Evolutionary conservation across 2,329 filamentous ascomycete genomes (phyloP), one percentile per base, ranked within the genome.

Genomic region (Epichloe amarillans): DNA sequence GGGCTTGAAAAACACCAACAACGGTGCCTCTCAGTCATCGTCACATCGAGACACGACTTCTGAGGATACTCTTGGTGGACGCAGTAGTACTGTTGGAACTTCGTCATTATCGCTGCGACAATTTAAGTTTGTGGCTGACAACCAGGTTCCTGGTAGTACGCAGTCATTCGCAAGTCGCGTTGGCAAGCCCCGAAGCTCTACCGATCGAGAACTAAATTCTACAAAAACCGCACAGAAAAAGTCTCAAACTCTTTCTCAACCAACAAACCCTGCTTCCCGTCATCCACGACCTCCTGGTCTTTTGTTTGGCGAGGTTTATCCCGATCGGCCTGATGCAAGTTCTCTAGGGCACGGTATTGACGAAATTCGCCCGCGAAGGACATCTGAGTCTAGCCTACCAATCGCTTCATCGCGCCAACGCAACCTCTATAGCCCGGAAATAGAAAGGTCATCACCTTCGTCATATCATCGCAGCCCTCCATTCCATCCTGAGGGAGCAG

Each of bases 251-350:
- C 63, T 64, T 41, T 64, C 63, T 41, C 54, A 62, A 64, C 52
- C 64, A 55, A 55, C 57, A 41, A 56, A 63, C 48, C 57, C 61
- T 41, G 61, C 66, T 56, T 60, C 69, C 62, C 55, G 57, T 62
- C 58, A 56, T 47, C 62, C 60, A 35, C 64, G 65, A 54, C 57
- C 69, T 46, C 72, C 73, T 50, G 75, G 75, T 54, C 77, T 86
- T 37, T 69, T 90, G 19, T 91, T 91, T 68, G 86, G 86, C 38
- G 87, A 90, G 65, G 76, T 90, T 57, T 69, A 81, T 30, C 75
- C 79, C n/a, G 72, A 79, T 38, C 73, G 79, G 57, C 72, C 72
- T 58, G 72, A 77, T 56, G 61, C 72, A 26, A 65, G 71, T 19
- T 69, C 74, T 46, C 69, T 72, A 48, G 81, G 79, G 5, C 81